Conservation (phyloP, 2,329 filamentous ascomycete species). For the Chaetomium globosum region DNA sequence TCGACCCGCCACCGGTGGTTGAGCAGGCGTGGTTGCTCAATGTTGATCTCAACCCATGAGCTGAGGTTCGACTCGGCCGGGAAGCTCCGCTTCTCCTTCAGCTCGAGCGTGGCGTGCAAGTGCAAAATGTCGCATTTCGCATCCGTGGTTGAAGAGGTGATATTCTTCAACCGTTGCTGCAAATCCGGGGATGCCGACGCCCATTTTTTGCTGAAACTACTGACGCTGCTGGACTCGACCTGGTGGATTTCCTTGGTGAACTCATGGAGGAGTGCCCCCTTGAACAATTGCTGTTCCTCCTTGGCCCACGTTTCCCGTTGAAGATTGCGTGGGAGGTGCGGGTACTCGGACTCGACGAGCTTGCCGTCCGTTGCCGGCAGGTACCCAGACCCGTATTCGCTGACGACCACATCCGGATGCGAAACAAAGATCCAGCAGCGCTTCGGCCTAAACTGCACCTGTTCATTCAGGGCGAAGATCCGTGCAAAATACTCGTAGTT, state of each 20-base stretch:
- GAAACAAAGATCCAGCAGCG: slow-evolving; percentile 64
- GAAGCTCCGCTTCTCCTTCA: slow-evolving; percentile 60
- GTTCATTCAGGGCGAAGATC: slow-evolving; percentile 57
- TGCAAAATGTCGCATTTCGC: slow-evolving; percentile 62
- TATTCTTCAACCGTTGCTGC: slow-evolving; percentile 54
- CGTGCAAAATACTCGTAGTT: slow-evolving; percentile 65
- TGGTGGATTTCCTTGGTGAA: slow-evolving; percentile 59
- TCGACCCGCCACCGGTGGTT: slow-evolving; percentile 63
- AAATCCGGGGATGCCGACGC: slow-evolving; percentile 61
- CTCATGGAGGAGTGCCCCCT: slow-evolving; percentile 57
- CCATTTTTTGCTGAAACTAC: slow-evolving; percentile 59
- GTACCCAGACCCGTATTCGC: slow-evolving; percentile 51
- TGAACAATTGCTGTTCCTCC: slow-evolving; percentile 50
- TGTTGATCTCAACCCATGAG: slow-evolving; percentile 61
- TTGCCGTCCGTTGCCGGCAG: slow-evolving; percentile 47
- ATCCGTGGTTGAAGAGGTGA: slow-evolving; percentile 35
- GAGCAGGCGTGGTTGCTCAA: slow-evolving; percentile 57
- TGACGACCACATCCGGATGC: slow-evolving; percentile 53
- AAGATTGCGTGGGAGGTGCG: slow-evolving; percentile 59
- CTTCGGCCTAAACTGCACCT: slow-evolving; percentile 59
- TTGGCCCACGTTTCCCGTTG: slow-evolving; percentile 54
- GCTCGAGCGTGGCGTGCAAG: slow-evolving; percentile 63
- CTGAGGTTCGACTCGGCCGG: slow-evolving; percentile 62
- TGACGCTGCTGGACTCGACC: slow-evolving; percentile 58
- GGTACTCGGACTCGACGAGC: slow-evolving; percentile 54